Base-by-base conservation (phyloP, 225 moss, liverwort and hornwort species). In the Takakia lepidozioides region DNA sequence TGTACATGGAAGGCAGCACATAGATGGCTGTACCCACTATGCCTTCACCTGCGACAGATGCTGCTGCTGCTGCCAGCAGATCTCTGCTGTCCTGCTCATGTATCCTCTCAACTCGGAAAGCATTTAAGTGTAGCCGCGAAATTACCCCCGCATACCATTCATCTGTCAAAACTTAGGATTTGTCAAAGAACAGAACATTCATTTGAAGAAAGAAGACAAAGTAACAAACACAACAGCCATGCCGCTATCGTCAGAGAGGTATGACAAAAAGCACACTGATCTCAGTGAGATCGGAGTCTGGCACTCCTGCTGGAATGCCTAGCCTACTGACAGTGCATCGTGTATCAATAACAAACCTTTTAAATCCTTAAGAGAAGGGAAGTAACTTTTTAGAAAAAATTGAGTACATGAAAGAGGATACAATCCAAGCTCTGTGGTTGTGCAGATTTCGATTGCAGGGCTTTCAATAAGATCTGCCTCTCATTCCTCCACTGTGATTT, bases 71-170 rank as follows among this genome's bases (percentile, higher is more conserved):
- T 46, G 69, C 77, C 17, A 80, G 47, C 51, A 78, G 58, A 65
- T 84, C 80, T 54, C 56, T 38, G 17, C 21, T 11, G 25, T 69
- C 69, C 32, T 46, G 71, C 29, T 64, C 53, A 50, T 78, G 57
- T 25, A 87, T 71, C 58, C 76, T 77, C 66, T 87, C 84, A 19
- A 87, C 15, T n/a, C 74, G 77, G 56, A 87, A 87, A 29, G 83
- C 61, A 40, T 87, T 87, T 39, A 78, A 61, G 43, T 87, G 84
- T 45, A 87, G 64, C 63, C 87, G 67, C 36, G 83, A 63, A 49
- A 87, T 69, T 40, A 87, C 74, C 58, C 87, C 81, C 48, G 74
- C 81, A 49, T 87, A 84, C 87, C 87, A 87, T 8, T 81, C 67
- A 35, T 81, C 61, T 21, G 84, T 83, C 66, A 87, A 59, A 59